Evolutionary conservation across 78 protist species (phyloP).

Genomic region (Parvularia atlantis): DNA sequence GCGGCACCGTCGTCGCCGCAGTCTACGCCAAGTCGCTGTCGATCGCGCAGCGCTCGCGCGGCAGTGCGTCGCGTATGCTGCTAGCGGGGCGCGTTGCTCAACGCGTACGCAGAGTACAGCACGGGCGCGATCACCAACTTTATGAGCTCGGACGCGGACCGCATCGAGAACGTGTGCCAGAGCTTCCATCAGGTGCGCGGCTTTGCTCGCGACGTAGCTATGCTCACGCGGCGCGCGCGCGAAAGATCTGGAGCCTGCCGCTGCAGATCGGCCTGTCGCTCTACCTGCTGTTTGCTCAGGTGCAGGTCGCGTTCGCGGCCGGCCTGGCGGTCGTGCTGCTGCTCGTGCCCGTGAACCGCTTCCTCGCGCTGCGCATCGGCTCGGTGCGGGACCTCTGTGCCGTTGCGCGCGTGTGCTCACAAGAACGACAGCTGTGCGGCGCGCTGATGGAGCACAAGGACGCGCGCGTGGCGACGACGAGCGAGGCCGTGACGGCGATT

Average conservation of each 20-base stretch:
- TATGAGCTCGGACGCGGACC: constrained; percentile 16
- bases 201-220: background rate
- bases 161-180: constrained; percentile 11
- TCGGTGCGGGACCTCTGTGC: too few relatives aligned
- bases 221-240: background rate
- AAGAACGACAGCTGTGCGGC: too few relatives aligned
- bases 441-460: constrained; percentile 15
- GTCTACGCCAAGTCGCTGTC: background rate
- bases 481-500: background rate
- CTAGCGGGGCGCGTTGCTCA: background rate
- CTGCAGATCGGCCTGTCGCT: constrained; percentile 6
- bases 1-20: background rate
- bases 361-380: constrained; percentile 2
- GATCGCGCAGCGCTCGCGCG: too few relatives aligned
- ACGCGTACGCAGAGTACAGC: background rate
- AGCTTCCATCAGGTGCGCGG: background rate
- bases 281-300: constrained; percentile 8
- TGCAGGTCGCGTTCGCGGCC: constrained; percentile 14
- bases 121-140: background rate
- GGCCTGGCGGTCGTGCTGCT: constrained; percentile 10
- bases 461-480: constrained; percentile 3
- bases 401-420: too few relatives aligned
- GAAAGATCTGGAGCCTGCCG: constrained; percentile 20
- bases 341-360: constrained; percentile 14
- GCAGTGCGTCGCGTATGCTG: too few relatives aligned